phyloP scores from a whole-genome alignment of 345 rosid species.

The Sonneratia alba region DNA sequence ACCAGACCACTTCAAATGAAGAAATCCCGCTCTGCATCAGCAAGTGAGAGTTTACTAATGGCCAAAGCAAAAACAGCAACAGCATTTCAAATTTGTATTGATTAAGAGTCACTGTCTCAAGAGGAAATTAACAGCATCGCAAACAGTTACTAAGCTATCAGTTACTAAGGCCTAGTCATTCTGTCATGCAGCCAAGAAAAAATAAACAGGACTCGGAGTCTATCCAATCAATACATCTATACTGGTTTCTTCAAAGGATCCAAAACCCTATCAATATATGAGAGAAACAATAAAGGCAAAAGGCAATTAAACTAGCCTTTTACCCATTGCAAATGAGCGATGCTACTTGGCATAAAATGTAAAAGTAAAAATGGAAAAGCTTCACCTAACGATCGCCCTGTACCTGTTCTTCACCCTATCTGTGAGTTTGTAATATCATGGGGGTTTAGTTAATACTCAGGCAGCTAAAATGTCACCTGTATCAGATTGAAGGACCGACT shows the following conservation, averaged over 20 bases:
- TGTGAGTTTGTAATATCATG: neutral
- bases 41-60: neutral
- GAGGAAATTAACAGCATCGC: neutral
- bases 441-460: neutral
- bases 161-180: neutral
- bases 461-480: neutral
- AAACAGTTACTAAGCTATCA: neutral
- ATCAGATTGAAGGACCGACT: neutral
- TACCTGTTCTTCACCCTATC: neutral
- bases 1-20: no score
- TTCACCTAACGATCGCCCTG: neutral
- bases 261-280: neutral
- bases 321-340: slow-evolving; percentile 1
- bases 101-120: neutral
- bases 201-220: neutral
- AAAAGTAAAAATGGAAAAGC: neutral
- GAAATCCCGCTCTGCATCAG: no score
- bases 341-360: neutral
- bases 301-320: slow-evolving; percentile 2
- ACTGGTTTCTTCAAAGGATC: neutral
- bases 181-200: neutral
- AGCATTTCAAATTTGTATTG: neutral
- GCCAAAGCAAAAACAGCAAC: neutral
- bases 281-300: neutral
- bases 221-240: slow-evolving; percentile 6